Evolutionary conservation across 148 eudicot genomes (phyloP).

Genomic region (Silene conica): DNA sequence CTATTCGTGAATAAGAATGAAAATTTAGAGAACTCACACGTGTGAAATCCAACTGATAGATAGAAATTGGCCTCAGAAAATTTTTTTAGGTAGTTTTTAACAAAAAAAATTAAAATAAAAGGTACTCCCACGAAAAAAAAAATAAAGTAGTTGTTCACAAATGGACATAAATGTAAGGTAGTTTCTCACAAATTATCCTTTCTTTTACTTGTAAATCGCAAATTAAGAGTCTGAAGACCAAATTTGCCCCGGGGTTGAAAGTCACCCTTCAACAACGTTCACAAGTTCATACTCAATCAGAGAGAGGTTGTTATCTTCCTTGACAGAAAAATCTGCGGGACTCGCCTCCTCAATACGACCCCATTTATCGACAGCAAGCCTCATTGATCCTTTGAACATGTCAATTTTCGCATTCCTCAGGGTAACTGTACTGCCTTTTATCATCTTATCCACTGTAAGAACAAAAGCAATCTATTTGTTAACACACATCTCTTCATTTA

Average conservation of each 20-base stretch:
- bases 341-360: not conserved
- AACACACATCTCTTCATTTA: not conserved
- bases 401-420: slow-evolving; percentile 22
- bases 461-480: not conserved
- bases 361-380: slow-evolving; percentile 35
- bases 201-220: not conserved
- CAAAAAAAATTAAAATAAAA: too few species aligned
- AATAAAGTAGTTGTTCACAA: too few species aligned
- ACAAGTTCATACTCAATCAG: slow-evolving; percentile 36
- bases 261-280: slow-evolving; percentile 22
- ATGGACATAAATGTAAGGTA: too few species aligned
- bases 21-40: too few species aligned
- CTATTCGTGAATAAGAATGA: too few species aligned
- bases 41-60: too few species aligned
- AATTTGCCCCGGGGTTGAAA: not conserved
- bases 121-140: too few species aligned
- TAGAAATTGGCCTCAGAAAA: too few species aligned
- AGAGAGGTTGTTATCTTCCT: slow-evolving; percentile 37
- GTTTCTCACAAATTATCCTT: too few species aligned
- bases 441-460: slow-evolving; percentile 34
- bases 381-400: slow-evolving; percentile 28
- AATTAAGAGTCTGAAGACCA: not conserved
- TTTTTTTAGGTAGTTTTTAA: too few species aligned
- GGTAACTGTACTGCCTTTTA: slow-evolving; percentile 26
- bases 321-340: slow-evolving; percentile 24